phyloP scores from a whole-genome alignment of 1,284 basidiomycete species.

The Trichosporon inkin region DNA sequence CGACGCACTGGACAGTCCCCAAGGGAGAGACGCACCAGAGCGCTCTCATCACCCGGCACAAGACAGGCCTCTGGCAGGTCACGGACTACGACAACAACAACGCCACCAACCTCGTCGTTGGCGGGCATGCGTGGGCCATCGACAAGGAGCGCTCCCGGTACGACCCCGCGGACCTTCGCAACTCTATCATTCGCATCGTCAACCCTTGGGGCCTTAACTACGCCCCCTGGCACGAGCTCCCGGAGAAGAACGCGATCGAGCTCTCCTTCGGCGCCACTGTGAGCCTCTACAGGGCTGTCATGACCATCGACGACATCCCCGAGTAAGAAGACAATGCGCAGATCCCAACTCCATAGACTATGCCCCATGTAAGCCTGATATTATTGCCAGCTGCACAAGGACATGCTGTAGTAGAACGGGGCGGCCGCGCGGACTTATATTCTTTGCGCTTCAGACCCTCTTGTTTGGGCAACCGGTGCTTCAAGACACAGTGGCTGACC shows the following conservation, averaged over 20 bases:
- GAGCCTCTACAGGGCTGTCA: background rate
- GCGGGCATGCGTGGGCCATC: background rate
- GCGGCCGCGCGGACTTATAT: too few relatives aligned
- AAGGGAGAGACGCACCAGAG: background rate
- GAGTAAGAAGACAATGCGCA: too few relatives aligned
- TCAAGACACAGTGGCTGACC: too few relatives aligned
- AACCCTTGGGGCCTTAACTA: background rate
- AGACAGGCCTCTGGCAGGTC: background rate
- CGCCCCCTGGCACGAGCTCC: background rate
- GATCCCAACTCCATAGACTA: too few relatives aligned
- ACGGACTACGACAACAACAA: slow-evolving; percentile 11
- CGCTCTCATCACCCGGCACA: background rate
- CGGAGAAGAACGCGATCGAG: background rate
- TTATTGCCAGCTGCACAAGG: too few relatives aligned
- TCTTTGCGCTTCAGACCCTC: too few relatives aligned
- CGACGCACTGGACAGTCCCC: too few relatives aligned
- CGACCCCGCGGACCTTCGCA: background rate
- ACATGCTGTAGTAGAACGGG: too few relatives aligned
- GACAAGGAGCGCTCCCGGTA: background rate
- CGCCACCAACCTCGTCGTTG: slow-evolving; percentile 1
- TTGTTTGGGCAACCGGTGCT: too few relatives aligned
- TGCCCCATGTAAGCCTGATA: too few relatives aligned
- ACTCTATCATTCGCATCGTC: background rate
- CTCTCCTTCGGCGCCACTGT: background rate
- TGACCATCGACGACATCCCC: background rate